Evolutionary conservation across 225 moss, liverwort and hornwort species (phyloP).

Genomic region (Ulota crispa): DNA sequence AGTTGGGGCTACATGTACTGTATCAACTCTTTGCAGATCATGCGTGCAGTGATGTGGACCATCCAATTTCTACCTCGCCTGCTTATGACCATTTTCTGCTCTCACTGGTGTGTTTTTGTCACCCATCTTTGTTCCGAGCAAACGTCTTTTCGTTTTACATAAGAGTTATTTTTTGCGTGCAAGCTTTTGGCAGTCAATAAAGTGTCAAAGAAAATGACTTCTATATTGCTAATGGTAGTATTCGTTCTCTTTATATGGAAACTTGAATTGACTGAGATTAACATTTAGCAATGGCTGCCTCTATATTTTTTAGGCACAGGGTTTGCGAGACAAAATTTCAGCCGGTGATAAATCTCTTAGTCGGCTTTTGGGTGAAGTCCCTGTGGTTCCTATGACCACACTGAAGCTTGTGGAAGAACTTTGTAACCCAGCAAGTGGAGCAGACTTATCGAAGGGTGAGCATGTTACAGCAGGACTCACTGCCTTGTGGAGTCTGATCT

Average conservation of each 20-base stretch:
- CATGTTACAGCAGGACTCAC: conserved; percentile 95
- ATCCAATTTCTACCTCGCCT: conserved; percentile 57
- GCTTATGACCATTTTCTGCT: conserved; percentile 93
- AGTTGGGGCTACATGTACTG: conserved; percentile 93
- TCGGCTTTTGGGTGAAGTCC: conserved; percentile 85
- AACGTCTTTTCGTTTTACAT: neutral
- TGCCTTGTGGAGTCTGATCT: conserved; percentile 95
- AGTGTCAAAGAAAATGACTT: neutral
- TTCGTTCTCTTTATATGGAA: neutral
- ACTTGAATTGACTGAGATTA: conserved; percentile 25
- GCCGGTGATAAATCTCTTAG: conserved; percentile 92
- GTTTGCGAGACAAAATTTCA: conserved; percentile 84
- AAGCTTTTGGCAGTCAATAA: conserved; percentile 3
- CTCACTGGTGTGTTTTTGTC: conserved; percentile 60
- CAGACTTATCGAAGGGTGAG: conserved; percentile 66
- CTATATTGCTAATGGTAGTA: neutral
- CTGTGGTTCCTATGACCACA: conserved; percentile 74
- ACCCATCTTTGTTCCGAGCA: neutral
- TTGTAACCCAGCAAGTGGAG: conserved; percentile 67
- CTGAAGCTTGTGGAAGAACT: conserved; percentile 90
- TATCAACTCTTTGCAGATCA: conserved; percentile 94
- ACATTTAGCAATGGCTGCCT: conserved; percentile 14
- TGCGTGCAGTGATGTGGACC: conserved; percentile 49
- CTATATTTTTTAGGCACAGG: conserved; percentile 68
- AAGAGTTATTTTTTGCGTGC: neutral